Base-by-base conservation (phyloP, 257 asterid genomes). In the Pogostemon cablin region DNA sequence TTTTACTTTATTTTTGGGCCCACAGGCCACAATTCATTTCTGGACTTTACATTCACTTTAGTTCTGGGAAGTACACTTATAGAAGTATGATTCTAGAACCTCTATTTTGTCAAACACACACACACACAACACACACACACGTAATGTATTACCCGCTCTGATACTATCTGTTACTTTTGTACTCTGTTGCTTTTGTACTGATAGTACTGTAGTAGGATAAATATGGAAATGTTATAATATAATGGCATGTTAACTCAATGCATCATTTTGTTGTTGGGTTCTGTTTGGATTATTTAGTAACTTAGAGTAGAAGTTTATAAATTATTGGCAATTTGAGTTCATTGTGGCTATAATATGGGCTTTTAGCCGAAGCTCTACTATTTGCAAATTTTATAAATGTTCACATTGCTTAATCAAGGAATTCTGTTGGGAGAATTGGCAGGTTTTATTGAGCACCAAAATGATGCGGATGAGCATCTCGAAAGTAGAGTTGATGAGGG, bases 381-480 rank as follows among this genome's bases (percentile, higher is more conserved):
- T 48, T 5, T 47, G 46, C 17, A 3, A 41, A 52, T 59, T 65
- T 32, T 71, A 55, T 54, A 11, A 47, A 49, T 39, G 55, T 6
- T 15, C 59, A 65, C 47, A 17, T 15, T 59, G 20, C 76, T 68
- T 67, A 49, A 67, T 66, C 43, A 11, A 43, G 42, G 54, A 72
- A 48, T 62, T 71, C 56, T 71, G 52, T 47, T 67, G 41, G 66
- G 67, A 72, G 52, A 54, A 68, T 73, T 81, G 48, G 12, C 79
- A 86, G 95, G 93, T 76, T 77, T 77, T 78, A 67, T 62, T 54
- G 61, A 83, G 81, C 79, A 78, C 73, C 83, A 80, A 41, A 74
- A 40, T 82, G 77, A 62, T 9, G 34, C 62, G 40, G 90, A 75
- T 65, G 93, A 81, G 60, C 76, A 57, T 64, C 44, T 40, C n/a